Base-by-base conservation (phyloP, 1,284 basidiomycete genomes). In the Tetrapyrgos nigripes region DNA sequence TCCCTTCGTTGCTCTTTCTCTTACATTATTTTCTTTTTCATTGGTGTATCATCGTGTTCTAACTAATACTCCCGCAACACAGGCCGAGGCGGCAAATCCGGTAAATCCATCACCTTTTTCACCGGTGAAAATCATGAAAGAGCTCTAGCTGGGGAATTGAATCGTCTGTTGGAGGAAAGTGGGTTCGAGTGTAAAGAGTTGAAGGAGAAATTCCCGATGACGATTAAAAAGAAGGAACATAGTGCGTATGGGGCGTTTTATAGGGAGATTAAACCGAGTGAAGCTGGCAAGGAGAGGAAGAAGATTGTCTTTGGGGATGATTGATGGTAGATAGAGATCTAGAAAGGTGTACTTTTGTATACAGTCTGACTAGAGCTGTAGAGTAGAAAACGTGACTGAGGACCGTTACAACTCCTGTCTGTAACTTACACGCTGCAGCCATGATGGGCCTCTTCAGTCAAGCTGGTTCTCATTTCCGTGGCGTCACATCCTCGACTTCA, bases 101-200 rank as follows among this genome's bases (percentile, higher is more conserved):
- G 97, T 53, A 96, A 94, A 74, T 93, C 93, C 21, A 91, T 98
- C 68, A 99, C 97, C 10, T 99, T 97, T 81, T 99, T 99, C 77
- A 96, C 94, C 0, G 94, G 94, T 4, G 92, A 93, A 62, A 84
- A 79, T 43, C 94, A 96, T 73, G 94, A 97, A 74, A 81, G 85
- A 53, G 83, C 89, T n/a, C 82, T 97, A 19, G 96, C 97, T 0
- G 97, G 97, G 11, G 97, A 98, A 75, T 86, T 98, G 57, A 95
- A 95, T 68, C 85, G 93, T 11, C 93, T 99, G 43, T 81, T 99
- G 55, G 82, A 92, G 59, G 97, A 99, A 71, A 91, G 92, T 28
- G 93, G 92, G 23, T 95, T 89, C 64, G 84, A 89, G 62, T 88
- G 89, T 44, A 47, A 54, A 3, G 87, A 92, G 68, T 89, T 79